Evolutionary conservation across 257 asterid genomes (phyloP), one percentile per base, ranked within the genome.

Genomic region (Handroanthus guayacan): DNA sequence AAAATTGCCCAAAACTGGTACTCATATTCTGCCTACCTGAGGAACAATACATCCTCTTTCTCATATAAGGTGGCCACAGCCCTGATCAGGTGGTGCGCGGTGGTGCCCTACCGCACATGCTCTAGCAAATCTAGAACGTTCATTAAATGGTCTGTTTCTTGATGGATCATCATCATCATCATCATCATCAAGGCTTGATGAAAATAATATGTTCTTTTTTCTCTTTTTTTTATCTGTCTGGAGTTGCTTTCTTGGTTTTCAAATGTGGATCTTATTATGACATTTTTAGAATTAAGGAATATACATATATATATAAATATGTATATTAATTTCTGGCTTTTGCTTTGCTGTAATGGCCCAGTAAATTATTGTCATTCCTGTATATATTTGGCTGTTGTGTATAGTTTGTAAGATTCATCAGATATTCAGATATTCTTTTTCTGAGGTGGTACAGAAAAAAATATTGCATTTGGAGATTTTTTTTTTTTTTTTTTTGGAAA

Each of bases 291-390:
- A 56, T 47, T 55, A 6, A 47, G 56, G 71, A 58, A 25, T 25
- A 25, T 25, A 25, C 1, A 25, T 25, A 25, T 25, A 25, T 25
- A 25, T 25, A 25, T 25, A 25, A n/a, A n/a, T n/a, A n/a, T n/a
- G 64, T 71, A 58, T 44, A 56, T 67, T 57, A 17, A 8, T 41
- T 41, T 8, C 44, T 73, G 47, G 3, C 41, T 9, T 74, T 39
- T 44, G 71, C 60, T 56, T 56, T 66, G 79, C 58, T 79, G 75
- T 57, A 57, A 79, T 72, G 82, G 75, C 57, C 74, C 82, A 78
- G 57, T 64, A 63, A 65, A 72, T 57, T 79, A 66, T 78, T 78
- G 78, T 45, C 65, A 72, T 72, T 56, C 48, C 69, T 78, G 74
- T 70, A 69, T 68, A 18, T 25, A 25, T 25, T 25, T 63, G 20